These are phyloP conservation scores for Zymoseptoria pseudotritici DNA, from an alignment of 2,329 filamentous ascomycete species.

Conservation along the genomic window DNA sequence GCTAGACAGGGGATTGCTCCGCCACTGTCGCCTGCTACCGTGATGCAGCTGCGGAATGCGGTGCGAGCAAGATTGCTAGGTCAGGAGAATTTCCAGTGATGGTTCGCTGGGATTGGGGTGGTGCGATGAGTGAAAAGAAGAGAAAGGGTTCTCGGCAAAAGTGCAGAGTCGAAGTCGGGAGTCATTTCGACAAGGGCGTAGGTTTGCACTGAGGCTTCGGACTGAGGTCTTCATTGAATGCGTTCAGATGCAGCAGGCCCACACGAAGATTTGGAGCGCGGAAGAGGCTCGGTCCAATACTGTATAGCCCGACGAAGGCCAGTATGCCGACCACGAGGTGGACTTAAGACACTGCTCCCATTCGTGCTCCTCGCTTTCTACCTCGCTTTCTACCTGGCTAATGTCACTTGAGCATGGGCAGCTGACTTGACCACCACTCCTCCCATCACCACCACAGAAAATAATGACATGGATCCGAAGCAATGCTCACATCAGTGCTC, in stretches of 20 bases:
- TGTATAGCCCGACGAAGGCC: neutral
- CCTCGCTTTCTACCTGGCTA: neutral
- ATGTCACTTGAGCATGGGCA: too few species aligned
- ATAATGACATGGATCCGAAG: too few species aligned
- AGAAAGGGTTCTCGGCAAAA: neutral
- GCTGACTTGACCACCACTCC: too few species aligned
- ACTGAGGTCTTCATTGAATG: neutral
- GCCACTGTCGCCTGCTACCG: constrained; percentile 21
- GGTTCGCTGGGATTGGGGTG: neutral
- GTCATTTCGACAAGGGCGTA: neutral
- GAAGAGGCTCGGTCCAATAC: too few species aligned
- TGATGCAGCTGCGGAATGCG: constrained; percentile 20
- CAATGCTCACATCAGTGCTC: too few species aligned
- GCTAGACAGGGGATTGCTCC: constrained; percentile 30
- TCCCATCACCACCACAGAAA: too few species aligned
- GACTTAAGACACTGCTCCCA: neutral
- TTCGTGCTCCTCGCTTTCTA: neutral
- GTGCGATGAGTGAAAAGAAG: neutral
- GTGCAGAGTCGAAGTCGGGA: neutral
- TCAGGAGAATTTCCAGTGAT: neutral
- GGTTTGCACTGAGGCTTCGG: neutral
- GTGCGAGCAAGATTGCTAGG: constrained; percentile 6
- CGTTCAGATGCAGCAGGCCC: too few species aligned
- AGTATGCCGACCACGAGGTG: neutral
- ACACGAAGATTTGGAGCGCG: too few species aligned